Conservation (phyloP, 1,284 basidiomycete genomes). For the Rhizoctonia solani region DNA sequence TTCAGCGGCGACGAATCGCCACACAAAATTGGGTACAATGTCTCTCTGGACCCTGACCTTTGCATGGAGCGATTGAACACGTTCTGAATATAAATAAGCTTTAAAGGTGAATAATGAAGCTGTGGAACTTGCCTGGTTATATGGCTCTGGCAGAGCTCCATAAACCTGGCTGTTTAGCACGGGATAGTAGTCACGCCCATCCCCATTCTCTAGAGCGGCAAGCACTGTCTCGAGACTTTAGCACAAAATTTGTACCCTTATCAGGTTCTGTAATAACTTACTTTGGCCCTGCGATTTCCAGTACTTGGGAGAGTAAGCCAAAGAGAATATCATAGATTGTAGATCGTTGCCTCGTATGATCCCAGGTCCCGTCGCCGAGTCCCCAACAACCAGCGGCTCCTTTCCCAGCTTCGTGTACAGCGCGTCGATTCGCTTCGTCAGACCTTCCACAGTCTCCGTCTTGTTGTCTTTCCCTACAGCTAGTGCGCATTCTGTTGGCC, state of each 20-base stretch:
- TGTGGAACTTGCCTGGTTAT: slow-evolving; percentile 15
- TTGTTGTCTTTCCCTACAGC: not conserved
- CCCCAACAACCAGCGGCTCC: slow-evolving; percentile 31
- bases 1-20: slow-evolving; percentile 36
- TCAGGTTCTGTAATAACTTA: not conserved
- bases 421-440: slow-evolving; percentile 12
- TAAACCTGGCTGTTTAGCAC: not conserved
- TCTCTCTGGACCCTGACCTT: not conserved
- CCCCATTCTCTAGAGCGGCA: not conserved
- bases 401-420: slow-evolving; percentile 29
- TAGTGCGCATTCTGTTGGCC: slow-evolving; percentile 35
- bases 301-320: slow-evolving; percentile 19
- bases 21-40: slow-evolving; percentile 37
- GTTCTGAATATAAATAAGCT: not conserved
- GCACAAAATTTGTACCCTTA: too few species aligned
- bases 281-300: not conserved
- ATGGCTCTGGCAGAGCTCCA: not conserved
- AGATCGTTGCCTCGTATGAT: slow-evolving; percentile 35
- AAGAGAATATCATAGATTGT: slow-evolving; percentile 28
- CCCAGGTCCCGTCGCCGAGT: slow-evolving; percentile 36
- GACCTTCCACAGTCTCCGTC: slow-evolving; percentile 21
- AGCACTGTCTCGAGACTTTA: slow-evolving; percentile 15
- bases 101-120: not conserved
- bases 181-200: not conserved
- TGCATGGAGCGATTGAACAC: slow-evolving; percentile 8